Base-by-base conservation (phyloP, 1,284 basidiomycete genomes). In the Cutaneotrichosporon sp. region DNA sequence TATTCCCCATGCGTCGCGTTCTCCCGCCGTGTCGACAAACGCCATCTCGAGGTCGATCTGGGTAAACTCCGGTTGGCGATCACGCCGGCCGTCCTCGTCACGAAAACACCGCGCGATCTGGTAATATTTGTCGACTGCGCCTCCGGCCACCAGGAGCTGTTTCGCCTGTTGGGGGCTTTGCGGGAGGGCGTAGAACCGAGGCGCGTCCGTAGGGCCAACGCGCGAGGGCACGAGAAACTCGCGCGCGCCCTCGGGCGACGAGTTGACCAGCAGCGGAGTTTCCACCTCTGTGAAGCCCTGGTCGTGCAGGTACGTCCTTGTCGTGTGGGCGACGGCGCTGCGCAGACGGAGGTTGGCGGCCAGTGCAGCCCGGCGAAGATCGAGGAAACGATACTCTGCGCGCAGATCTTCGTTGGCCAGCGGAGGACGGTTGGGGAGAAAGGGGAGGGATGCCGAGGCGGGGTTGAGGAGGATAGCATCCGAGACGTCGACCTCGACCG, bases 121-220 rank as follows among this genome's bases (percentile, higher is more conserved):
- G 75, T 85, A 97, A 75, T 97, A 97, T 59, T 81, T 83, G 67
- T 91, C 88, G 5, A 93, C 81, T 1, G 82, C 85, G n/a, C 91
- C 93, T 4, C 90, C 94, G 52, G 86, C 87, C 44, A 97, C 87
- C 51, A 97, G 80, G 4, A 97, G 80, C 73, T 97, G 92, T 73
- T 97, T 97, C 1, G 91, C 90, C 75, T 96, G 92, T 71, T 97
- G 93, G 1, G 92, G 93, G 0, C 90, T 94, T 76, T 97, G 92
- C 13, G 89, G 86, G 40, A 97, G 81, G 0, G 92, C 89, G 70
- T 92, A 97, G 73, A 94, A 96, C 23, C 80, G 77, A 3, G 91
- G 79, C 20, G 39, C 37, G 15, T 39, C n/a, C 9, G 56, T 30
- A 13, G 59, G 54, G 21, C 46, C n/a, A 8, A 46, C 26, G 45